A percentile compares a stretch with the other conserved stretches of the same genome.
These are phyloP conservation scores for Clohesyomyces aquaticus DNA, from an alignment of 495 filamentous ascomycete species.

Conservation along the genomic window DNA sequence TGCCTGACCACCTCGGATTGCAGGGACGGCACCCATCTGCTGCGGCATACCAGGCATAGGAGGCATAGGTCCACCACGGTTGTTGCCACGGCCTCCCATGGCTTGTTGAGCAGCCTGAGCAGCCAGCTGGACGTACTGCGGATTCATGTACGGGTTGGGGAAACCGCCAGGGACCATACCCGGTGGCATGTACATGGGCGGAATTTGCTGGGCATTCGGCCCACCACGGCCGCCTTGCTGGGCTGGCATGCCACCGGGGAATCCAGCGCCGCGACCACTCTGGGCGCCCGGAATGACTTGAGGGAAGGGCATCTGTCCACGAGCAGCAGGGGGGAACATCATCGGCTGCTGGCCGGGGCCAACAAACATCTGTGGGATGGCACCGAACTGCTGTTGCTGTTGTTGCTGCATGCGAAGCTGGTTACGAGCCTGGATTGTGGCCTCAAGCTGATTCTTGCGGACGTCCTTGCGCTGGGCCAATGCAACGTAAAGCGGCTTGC, in stretches of 20 bases:
- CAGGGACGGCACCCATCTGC: constrained; percentile 64
- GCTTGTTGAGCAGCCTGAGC: constrained; percentile 59
- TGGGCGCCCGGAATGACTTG: constrained; percentile 80
- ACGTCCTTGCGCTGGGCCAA: constrained; percentile 99
- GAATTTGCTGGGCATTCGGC: constrained; percentile 73
- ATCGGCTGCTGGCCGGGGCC: constrained; percentile 80
- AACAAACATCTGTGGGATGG: constrained; percentile 90
- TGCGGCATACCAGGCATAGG: constrained; percentile 67
- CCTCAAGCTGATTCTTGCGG: constrained; percentile 96
- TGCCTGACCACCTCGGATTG: constrained; percentile 62
- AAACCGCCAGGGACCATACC: constrained; percentile 68
- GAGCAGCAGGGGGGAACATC: constrained; percentile 69
- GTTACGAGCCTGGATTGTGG: constrained; percentile 98
- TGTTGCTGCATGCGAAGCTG: constrained; percentile 94
- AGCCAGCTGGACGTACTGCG: constrained; percentile 47
- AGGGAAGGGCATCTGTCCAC: constrained; percentile 81
- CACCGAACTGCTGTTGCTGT: constrained; percentile 79
- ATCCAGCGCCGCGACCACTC: constrained; percentile 80
- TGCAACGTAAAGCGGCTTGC: constrained; percentile 97
- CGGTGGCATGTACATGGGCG: constrained; percentile 74
- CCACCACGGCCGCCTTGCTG: constrained; percentile 85
- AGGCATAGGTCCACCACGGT: constrained; percentile 76
- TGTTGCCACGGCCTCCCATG: constrained; percentile 69
- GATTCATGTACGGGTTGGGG: constrained; percentile 46
- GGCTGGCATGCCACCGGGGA: constrained; percentile 73